These are phyloP conservation scores for Pythium sp. DNA, from an alignment of 352 stramenopile genomes.

Conservation along the genomic window DNA sequence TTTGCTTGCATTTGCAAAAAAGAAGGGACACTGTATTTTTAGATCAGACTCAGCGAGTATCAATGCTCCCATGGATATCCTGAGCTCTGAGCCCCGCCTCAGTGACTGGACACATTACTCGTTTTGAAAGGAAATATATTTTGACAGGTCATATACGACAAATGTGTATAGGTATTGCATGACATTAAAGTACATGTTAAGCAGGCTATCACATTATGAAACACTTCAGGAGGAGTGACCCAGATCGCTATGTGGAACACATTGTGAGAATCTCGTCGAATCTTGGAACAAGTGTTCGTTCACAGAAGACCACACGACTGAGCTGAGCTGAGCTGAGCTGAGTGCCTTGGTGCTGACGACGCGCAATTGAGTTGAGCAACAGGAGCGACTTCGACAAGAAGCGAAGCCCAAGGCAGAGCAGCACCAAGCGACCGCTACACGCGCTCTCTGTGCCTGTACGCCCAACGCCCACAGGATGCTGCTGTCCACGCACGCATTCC, in stretches of 20 bases:
- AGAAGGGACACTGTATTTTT: not conserved
- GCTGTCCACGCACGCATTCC: conserved; percentile 23
- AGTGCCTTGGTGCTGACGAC: conserved; percentile 5
- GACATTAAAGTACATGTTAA: not conserved
- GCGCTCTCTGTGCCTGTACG: not conserved
- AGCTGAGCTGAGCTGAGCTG: not conserved
- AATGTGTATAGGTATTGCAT: not conserved
- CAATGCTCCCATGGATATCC: not conserved
- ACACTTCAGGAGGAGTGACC: not conserved
- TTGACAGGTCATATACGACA: not conserved
- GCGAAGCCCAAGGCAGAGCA: not conserved
- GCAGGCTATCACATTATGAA: not conserved
- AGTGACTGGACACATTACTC: conserved; percentile 1
- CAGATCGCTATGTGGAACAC: not conserved
- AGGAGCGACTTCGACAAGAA: not conserved
- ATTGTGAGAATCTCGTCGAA: not conserved
- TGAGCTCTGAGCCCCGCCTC: not conserved
- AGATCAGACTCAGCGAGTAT: not conserved
- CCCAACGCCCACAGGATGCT: conserved; percentile 18
- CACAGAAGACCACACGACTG: conserved; percentile 1
- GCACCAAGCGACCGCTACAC: not conserved
- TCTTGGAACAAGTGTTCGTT: conserved; percentile 2
- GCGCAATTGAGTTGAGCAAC: not conserved
- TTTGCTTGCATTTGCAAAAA: not conserved
- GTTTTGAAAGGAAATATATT: not conserved